These are phyloP conservation scores for Lasiodiplodia theobromae DNA, from an alignment of 2,329 filamentous ascomycete species.

Conservation along the genomic window DNA sequence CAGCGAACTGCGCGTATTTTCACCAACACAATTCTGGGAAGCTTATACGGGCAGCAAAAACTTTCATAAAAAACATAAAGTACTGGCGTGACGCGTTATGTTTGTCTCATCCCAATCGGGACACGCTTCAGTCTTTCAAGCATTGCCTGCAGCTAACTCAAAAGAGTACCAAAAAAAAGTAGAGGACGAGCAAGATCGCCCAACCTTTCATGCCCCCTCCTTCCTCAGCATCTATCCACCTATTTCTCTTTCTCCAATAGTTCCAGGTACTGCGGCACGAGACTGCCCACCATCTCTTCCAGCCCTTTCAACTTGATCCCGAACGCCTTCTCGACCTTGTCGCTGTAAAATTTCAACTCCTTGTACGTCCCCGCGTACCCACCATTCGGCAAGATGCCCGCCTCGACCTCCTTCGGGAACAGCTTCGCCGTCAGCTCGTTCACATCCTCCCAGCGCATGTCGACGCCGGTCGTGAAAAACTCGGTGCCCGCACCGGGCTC, in stretches of 20 bases:
- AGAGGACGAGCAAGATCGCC: too few relatives aligned
- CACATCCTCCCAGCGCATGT: slow-evolving; percentile 15
- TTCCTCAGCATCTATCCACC: not conserved
- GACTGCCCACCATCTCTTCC: not conserved
- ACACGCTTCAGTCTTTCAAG: too few relatives aligned
- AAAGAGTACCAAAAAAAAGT: too few relatives aligned
- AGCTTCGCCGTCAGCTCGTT: slow-evolving; percentile 6
- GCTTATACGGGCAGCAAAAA: too few relatives aligned
- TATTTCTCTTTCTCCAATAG: slow-evolving; percentile 12
- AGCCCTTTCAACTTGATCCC: slow-evolving; percentile 4
- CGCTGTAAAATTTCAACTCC: not conserved
- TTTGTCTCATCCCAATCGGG: too few relatives aligned
- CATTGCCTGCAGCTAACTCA: too few relatives aligned
- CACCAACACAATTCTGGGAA: too few relatives aligned
- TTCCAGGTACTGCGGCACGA: slow-evolving; percentile 9
- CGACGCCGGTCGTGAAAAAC: slow-evolving; percentile 1
- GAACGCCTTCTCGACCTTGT: slow-evolving; percentile 13
- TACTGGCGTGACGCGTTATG: too few relatives aligned
- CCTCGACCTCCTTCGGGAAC: slow-evolving; percentile 25
- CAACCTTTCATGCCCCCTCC: too few relatives aligned
- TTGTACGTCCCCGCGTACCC: slow-evolving; percentile 19
- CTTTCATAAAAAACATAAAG: too few relatives aligned
- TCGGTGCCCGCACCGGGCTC: not conserved
- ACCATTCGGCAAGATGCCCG: slow-evolving; percentile 22
- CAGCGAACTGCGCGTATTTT: too few relatives aligned